phyloP scores from a whole-genome alignment of 2,329 filamentous ascomycete species.

The Clarireedia monteithiana region DNA sequence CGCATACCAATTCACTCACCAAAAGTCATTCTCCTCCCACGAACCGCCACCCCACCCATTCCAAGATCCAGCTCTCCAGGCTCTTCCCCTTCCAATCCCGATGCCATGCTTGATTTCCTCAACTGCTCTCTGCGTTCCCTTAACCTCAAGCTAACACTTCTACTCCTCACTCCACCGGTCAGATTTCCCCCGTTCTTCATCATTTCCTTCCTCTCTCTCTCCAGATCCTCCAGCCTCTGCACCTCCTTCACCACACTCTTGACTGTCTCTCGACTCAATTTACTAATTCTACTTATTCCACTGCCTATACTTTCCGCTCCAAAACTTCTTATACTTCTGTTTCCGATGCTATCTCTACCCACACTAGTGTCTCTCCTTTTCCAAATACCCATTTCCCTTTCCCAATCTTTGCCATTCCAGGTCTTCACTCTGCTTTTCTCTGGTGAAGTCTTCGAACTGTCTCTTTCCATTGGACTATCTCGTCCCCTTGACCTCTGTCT shows the following conservation, averaged over 20 bases:
- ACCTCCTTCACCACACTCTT: conserved; percentile 5
- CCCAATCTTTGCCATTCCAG: conserved; percentile 26
- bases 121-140: neutral
- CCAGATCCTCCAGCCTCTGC: conserved; percentile 5
- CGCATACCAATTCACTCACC: too few species aligned
- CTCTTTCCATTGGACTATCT: too few species aligned
- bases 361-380: conserved; percentile 1
- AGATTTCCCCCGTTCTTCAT: neutral
- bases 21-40: too few species aligned
- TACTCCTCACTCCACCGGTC: neutral
- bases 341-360: conserved; percentile 1
- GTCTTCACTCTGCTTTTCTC: conserved; percentile 17
- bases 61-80: too few species aligned
- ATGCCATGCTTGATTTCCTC: too few species aligned
- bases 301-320: neutral
- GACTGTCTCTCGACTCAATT: neutral
- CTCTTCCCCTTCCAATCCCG: too few species aligned
- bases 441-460: too few species aligned
- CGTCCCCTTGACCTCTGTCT: too few species aligned
- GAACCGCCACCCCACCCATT: too few species aligned
- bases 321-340: neutral
- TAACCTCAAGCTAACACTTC: neutral
- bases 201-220: conserved; percentile 7
- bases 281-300: neutral
- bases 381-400: conserved; percentile 19